Conservation (phyloP, 169 alveolate genomes). For the Eimeria nieschulzi region DNA sequence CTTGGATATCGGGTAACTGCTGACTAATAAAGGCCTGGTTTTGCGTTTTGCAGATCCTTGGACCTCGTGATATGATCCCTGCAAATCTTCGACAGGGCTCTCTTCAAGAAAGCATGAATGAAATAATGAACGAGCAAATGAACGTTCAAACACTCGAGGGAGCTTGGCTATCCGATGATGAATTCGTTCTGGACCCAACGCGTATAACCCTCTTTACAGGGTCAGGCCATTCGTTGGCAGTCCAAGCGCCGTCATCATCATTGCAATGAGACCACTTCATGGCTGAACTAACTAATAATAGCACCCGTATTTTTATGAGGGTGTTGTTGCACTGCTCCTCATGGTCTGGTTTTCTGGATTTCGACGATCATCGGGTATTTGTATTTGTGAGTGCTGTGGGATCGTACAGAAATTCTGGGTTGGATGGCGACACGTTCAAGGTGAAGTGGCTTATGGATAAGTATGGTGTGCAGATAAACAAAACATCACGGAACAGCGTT, state of each 20-base stretch:
- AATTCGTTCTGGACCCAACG: constrained; percentile 81
- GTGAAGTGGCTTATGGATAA: constrained; percentile 82
- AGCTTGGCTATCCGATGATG: constrained; percentile 80
- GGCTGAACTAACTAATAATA: neutral
- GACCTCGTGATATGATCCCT: constrained; percentile 61
- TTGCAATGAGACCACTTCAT: too few relatives aligned
- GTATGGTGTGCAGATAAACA: constrained; percentile 80
- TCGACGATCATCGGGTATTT: neutral
- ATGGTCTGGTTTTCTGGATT: too few relatives aligned
- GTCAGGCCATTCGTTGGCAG: neutral
- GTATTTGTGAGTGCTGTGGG: neutral
- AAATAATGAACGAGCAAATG: constrained; percentile 4
- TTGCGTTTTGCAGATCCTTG: constrained; percentile 17
- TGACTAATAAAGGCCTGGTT: neutral
- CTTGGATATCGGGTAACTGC: neutral
- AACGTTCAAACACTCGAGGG: constrained; percentile 70
- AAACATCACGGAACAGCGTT: constrained; percentile 79
- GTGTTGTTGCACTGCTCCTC: neutral
- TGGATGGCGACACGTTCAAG: constrained; percentile 81
- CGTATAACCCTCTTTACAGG: constrained; percentile 79
- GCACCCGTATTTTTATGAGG: neutral
- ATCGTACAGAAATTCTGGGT: constrained; percentile 45
- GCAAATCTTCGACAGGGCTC: constrained; percentile 34
- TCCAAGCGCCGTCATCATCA: too few relatives aligned
- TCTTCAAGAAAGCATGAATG: neutral